Evolutionary conservation across 2,329 filamentous ascomycete species (phyloP), one percentile per base, ranked within the genome.

Genomic region (Claviceps spartinae): DNA sequence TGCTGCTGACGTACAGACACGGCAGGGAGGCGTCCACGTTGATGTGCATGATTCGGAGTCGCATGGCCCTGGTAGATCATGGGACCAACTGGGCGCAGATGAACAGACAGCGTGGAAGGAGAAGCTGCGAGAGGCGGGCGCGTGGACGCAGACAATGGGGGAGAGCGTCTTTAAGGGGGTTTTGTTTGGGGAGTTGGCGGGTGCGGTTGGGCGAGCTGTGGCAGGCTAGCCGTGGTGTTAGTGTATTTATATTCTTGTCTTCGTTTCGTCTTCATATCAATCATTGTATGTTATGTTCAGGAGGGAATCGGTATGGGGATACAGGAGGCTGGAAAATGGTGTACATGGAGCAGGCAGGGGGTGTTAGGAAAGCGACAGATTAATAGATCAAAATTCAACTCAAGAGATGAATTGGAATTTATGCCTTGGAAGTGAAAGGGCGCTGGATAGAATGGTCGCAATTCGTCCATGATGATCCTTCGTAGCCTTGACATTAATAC

Each of bases 131-230:
- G 74, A 82, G 51, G 82, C 86, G 0, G 88, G 88, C 0, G 79
- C 88, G 57, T 94, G 87, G 88, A 78, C 79, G n/a, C 81, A 83
- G 62, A 75, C 79, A 40, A 86, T 91, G 73, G 86, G 86, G 2
- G 87, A 91, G 70, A 75, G 73, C 9, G 78, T 93, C 34, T 77
- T 94, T 58, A 81, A 83, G 67, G 85, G 86, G 2, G 78, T 94
- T 36, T 70, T 94, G 56, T 94, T 94, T 67, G 79, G 82, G 20
- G 78, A 88, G 67, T 72, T 87, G 57, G 85, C 78, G 1, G 83
- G 78, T 2, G 69, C 74, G 49, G 78, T 86, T 16, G 77, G 80
- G 5, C 70, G 69, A 34, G 71, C 74, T 47, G 69, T 78, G 50
- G 71, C 63, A 38, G 71, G 60, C 51, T 74, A 61, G 47, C 24